Evolutionary conservation across 495 filamentous ascomycete genomes (phyloP), one percentile per base, ranked within the genome.

Genomic region (Trichodelitschia bisporula): DNA sequence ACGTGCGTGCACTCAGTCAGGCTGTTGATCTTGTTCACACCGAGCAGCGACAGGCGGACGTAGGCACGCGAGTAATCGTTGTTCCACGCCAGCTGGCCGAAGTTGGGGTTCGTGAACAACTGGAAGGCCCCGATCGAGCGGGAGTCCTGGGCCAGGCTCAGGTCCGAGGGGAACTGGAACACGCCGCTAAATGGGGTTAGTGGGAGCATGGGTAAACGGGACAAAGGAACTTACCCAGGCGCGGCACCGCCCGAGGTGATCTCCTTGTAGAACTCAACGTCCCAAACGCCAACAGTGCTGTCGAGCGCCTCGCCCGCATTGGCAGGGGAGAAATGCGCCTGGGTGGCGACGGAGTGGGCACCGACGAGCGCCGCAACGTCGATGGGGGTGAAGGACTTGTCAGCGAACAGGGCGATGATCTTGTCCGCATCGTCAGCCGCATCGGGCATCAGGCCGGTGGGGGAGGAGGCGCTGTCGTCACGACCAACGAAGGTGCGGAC

Each of bases 371-470:
- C 59, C 0, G 55, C 54, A 1, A 63, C 44, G 27, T 52, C 55
- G 19, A 40, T 37, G 3, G 56, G 35, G 15, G 46, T 41, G 38
- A 65, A 56, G 0, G 59, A 61, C 46, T 64, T 64, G 16, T 48
- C 47, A 8, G 33, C 34, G 41, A 61, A 64, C 4, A 64, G 46
- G 15, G 40, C 33, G 36, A 56, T 48, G 15, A 59, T 36, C 12
- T 29, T 37, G 23, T 52, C 46, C 6, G 54, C 47, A 1, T 33
- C 31, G 30, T 33, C 35, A 28, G 27, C 39, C 16, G 42, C 44
- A 20, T 28, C 36, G 9, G 56, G 56, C 9, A 59, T 38, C n/a
- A 54, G 40, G 15, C 44, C 41, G 4, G 36, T 31, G 4, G 42
- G 16, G 35, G 26, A 29, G 8, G 40, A 26, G 0, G 23, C 28